Conservation (phyloP, 108 stramenopile species). For the Cylindrotheca closterium region DNA sequence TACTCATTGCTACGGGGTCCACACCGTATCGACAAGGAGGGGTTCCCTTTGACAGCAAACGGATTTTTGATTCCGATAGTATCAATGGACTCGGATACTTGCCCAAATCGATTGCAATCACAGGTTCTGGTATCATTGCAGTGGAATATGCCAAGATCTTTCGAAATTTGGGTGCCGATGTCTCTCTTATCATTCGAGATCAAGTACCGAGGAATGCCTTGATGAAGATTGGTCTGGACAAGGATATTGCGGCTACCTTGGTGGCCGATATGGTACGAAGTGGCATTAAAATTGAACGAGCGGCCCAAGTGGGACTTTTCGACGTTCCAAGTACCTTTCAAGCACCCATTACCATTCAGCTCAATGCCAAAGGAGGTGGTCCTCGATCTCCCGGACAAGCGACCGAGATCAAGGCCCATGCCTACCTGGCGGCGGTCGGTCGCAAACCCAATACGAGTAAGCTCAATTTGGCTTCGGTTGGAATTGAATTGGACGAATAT, state of each 20-base stretch:
- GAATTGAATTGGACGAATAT: slow-evolving; percentile 65
- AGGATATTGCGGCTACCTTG: slow-evolving; percentile 53
- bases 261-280: slow-evolving; percentile 54
- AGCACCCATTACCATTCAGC: slow-evolving; percentile 52
- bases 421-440: slow-evolving; percentile 80
- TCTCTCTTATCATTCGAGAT: slow-evolving; percentile 78
- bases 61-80: slow-evolving; percentile 73
- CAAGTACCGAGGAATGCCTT: slow-evolving; percentile 62
- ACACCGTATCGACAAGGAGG: slow-evolving; percentile 65
- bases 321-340: slow-evolving; percentile 46
- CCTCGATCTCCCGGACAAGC: slow-evolving; percentile 26
- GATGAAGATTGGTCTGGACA: slow-evolving; percentile 83
- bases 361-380: slow-evolving; percentile 63
- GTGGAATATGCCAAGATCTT: slow-evolving; percentile 87
- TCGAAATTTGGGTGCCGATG: slow-evolving; percentile 73
- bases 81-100: slow-evolving; percentile 64
- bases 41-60: slow-evolving; percentile 76
- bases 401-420: slow-evolving; percentile 58
- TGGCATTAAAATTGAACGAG: slow-evolving; percentile 66
- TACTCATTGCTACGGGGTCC: slow-evolving; percentile 70
- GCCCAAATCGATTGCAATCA: slow-evolving; percentile 76
- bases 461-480: slow-evolving; percentile 63
- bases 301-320: slow-evolving; percentile 62
- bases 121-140: slow-evolving; percentile 76
- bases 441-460: slow-evolving; percentile 72